A percentile compares a stretch with the other conserved stretches of the same genome.
Evolutionary conservation across 148 eudicot species (phyloP).

Genomic region (Nepenthes gracilis): DNA sequence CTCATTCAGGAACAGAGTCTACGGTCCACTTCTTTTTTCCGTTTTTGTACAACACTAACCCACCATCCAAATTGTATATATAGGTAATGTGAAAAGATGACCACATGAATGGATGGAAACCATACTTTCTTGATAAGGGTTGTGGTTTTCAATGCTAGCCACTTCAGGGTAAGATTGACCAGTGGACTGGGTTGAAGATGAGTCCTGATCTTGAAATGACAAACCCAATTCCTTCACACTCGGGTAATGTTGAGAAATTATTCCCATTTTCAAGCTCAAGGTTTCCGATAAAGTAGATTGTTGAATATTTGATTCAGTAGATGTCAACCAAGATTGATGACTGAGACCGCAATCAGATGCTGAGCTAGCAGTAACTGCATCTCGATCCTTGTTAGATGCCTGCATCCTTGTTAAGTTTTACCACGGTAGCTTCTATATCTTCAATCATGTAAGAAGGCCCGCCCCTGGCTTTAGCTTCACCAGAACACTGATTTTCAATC

Average conservation of each 20-base stretch:
- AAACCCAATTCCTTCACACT: conserved; percentile 27
- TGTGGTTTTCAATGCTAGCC: conserved; percentile 26
- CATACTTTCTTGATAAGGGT: conserved; percentile 18
- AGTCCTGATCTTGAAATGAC: conserved; percentile 54
- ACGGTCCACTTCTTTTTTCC: too few species aligned
- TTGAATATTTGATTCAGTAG: conserved; percentile 19
- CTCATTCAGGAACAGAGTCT: too few species aligned
- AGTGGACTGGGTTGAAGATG: conserved; percentile 64
- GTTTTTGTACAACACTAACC: too few species aligned
- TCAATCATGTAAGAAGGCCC: conserved; percentile 4
- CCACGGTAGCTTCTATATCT: neutral
- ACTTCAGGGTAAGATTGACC: conserved; percentile 40
- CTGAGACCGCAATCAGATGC: conserved; percentile 13
- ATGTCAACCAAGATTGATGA: conserved; percentile 22
- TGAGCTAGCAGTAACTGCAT: conserved; percentile 15
- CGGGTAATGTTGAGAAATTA: conserved; percentile 18
- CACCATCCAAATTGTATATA: neutral
- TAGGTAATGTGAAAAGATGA: neutral
- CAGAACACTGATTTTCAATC: neutral
- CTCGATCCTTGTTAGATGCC: conserved; percentile 24
- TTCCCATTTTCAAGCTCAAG: conserved; percentile 34
- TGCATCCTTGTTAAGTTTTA: conserved; percentile 23
- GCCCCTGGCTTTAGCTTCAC: neutral
- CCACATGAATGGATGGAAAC: conserved; percentile 22
- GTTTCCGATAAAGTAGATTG: conserved; percentile 20